Base-by-base conservation (phyloP, 2,329 filamentous ascomycete species). In the Calycina marina region DNA sequence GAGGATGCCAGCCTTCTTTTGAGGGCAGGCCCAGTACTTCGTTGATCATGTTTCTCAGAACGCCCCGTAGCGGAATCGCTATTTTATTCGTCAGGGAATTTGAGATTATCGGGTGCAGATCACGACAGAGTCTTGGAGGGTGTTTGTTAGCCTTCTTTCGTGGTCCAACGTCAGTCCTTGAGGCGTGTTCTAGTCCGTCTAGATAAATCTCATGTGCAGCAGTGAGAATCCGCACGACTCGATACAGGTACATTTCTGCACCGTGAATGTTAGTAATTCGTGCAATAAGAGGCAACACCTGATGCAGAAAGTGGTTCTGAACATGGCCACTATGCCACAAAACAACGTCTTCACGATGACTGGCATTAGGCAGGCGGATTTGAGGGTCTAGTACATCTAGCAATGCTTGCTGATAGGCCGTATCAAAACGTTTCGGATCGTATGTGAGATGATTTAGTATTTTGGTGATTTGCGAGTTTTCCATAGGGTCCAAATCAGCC, bases 31-130 rank as follows among this genome's bases (percentile, higher is more conserved):
- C 50, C 9, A 74, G 60, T 44, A 75, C 52, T 42, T 52, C 55
- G 30, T 57, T 60, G 36, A 70, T 60, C n/a, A 70, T 58, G 31
- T 62, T 58, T 9, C 58, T 58, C 28, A 82, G 47, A 22, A 77
- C 65, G 25, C 54, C 57, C 25, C 61, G 62, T 14, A 82, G 51
- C 2, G 72, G 67, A 29, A 56, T 55, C 20, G 64, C 59, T 30
- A 79, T 57, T 4, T 62, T 57, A 22, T 57, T 57, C 3, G 65
- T 67, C 37, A 72, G 61, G 6, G 73, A 74, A 49, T 77, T 77
- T 27, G 69, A 66, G 40, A 81, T 65, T 14, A 79, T 60, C 14
- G 74, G 71, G 45, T 77, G 66, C 8, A 81, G 52, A 40, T 81
- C 74, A 30, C 65, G 58, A n/a, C 20, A 22, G 2, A 22, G n/a